Evolutionary conservation across 768 basidiomycete species (phyloP).

Genomic region (Lactifluus piperatus): DNA sequence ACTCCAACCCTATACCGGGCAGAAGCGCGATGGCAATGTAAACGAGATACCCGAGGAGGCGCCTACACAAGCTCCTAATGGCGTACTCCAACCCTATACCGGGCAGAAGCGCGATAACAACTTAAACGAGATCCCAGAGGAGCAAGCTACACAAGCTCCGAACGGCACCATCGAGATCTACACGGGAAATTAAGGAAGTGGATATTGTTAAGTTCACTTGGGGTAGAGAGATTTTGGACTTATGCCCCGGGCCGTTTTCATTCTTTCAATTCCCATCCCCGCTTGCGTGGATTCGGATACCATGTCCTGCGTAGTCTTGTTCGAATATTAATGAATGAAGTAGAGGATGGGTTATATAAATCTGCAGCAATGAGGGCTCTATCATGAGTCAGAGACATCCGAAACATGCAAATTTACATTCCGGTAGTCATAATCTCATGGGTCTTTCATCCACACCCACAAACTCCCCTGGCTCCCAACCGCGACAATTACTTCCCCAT

Average conservation of each 20-base stretch:
- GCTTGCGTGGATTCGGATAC: constrained; percentile 2
- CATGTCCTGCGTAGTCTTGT: constrained; percentile 2
- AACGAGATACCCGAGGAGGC: too few relatives aligned
- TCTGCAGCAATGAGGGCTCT: background rate
- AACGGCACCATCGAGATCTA: too few relatives aligned
- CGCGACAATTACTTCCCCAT: constrained; percentile 8
- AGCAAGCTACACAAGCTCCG: background rate
- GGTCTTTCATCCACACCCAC: constrained; percentile 14
- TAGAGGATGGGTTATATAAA: background rate
- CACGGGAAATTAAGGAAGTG: too few relatives aligned
- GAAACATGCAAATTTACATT: too few relatives aligned
- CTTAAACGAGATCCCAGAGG: background rate
- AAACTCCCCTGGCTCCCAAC: constrained; percentile 12
- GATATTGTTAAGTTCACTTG: background rate
- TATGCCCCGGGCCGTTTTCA: background rate
- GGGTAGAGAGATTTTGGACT: background rate
- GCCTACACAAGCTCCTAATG: background rate
- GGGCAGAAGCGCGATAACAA: background rate
- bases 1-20: background rate
- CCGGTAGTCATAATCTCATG: background rate
- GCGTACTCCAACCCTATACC: background rate
- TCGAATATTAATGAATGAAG: constrained; percentile 1
- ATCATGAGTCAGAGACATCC: background rate
- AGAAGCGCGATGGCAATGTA: background rate
- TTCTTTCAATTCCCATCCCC: background rate